These are phyloP conservation scores for Chalciporus piperatus DNA, from an alignment of 768 basidiomycete genomes.

Conservation along the genomic window DNA sequence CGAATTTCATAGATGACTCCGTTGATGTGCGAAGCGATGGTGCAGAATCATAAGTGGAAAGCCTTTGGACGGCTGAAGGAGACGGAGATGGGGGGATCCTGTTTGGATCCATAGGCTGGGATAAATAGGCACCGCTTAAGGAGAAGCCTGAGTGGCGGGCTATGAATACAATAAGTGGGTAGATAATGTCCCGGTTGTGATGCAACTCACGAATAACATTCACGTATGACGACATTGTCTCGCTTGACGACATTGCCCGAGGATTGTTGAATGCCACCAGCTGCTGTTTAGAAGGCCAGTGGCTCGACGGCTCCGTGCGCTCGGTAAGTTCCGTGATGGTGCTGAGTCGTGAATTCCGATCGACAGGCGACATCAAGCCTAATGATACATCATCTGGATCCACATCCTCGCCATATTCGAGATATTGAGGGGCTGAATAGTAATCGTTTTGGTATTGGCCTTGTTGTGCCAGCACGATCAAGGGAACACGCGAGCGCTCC, in stretches of 20 bases:
- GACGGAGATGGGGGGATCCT: conserved; percentile 64
- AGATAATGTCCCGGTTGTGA: not conserved
- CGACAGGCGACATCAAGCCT: conserved; percentile 29
- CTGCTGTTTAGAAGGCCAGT: conserved; percentile 44
- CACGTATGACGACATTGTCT: conserved; percentile 60
- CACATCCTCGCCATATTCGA: conserved; percentile 22
- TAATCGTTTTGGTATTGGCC: conserved; percentile 36
- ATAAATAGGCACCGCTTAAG: conserved; percentile 5
- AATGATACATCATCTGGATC: conserved; percentile 31
- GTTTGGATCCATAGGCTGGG: conserved; percentile 47
- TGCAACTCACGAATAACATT: conserved; percentile 52
- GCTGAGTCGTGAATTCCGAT: conserved; percentile 43
- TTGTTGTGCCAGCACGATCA: conserved; percentile 61
- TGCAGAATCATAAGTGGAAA: conserved; percentile 56
- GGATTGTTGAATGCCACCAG: conserved; percentile 39
- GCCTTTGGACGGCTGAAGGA: conserved; percentile 57
- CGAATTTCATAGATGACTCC: conserved; percentile 31
- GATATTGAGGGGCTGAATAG: conserved; percentile 22
- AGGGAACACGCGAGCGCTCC: conserved; percentile 50
- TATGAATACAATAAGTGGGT: conserved; percentile 12
- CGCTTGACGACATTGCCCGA: conserved; percentile 34
- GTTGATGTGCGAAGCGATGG: conserved; percentile 52
- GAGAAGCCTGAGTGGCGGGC: conserved; percentile 12
- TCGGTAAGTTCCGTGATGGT: conserved; percentile 71
- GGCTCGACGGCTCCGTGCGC: conserved; percentile 54